Conservation (phyloP, 2,329 filamentous ascomycete species). For the Colletotrichum melonis region DNA sequence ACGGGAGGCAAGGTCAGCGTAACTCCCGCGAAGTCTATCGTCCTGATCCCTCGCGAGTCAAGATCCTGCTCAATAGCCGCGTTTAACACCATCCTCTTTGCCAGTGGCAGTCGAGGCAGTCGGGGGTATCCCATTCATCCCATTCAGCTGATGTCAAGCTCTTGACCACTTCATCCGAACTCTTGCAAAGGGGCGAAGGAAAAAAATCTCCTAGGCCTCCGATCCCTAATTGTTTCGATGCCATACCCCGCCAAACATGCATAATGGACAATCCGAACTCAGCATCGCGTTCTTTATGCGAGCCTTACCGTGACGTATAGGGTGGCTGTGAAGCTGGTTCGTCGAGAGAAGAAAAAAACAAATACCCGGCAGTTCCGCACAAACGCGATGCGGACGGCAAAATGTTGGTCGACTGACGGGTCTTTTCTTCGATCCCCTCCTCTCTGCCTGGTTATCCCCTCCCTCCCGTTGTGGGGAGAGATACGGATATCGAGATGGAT, state of each 20-base stretch:
- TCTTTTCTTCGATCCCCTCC: not conserved
- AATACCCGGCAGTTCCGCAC: constrained; percentile 18
- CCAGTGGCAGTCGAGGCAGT: not conserved
- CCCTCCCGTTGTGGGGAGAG: not conserved
- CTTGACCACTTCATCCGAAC: constrained; percentile 17
- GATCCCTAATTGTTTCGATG: constrained; percentile 9
- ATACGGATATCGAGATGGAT: not conserved
- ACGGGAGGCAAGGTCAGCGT: not conserved
- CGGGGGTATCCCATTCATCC: constrained; percentile 8
- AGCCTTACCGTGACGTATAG: constrained; percentile 3
- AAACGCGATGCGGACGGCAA: not conserved
- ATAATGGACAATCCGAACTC: constrained; percentile 8
- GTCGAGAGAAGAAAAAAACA: not conserved
- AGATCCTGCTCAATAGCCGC: not conserved
- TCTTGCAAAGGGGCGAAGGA: not conserved
- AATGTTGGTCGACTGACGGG: not conserved
- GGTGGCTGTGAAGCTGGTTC: constrained; percentile 15
- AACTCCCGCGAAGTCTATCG: not conserved
- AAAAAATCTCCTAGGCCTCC: constrained; percentile 1
- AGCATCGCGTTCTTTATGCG: constrained; percentile 10
- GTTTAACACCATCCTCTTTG: not conserved
- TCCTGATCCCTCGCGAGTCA: constrained; percentile 8
- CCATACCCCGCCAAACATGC: constrained; percentile 25
- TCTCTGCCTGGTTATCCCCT: not conserved
- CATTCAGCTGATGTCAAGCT: not conserved